These are phyloP conservation scores for Umbelopsis sp. DNA, from an alignment of 192 early-diverging fungal species.

Conservation along the genomic window DNA sequence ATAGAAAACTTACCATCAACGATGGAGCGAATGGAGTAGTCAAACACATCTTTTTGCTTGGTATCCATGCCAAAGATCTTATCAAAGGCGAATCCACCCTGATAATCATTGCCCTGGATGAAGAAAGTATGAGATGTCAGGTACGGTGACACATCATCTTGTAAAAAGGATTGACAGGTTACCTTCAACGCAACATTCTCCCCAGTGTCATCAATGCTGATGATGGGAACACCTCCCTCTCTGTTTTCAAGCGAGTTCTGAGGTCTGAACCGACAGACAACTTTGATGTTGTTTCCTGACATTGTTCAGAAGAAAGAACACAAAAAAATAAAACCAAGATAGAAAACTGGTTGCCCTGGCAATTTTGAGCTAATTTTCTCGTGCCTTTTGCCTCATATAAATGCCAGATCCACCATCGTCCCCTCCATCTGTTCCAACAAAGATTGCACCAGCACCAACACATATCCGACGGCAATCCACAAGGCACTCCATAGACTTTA, in stretches of 20 bases:
- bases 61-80: constrained; percentile 85
- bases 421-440: constrained; percentile 16
- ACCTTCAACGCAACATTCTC: constrained; percentile 54
- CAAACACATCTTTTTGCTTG: constrained; percentile 85
- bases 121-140: background rate
- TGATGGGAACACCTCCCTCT: constrained; percentile 88
- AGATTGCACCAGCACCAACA: constrained; percentile 15
- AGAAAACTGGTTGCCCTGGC: constrained; percentile 18
- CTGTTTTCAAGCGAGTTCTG: constrained; percentile 90
- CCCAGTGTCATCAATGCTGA: constrained; percentile 76
- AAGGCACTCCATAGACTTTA: constrained; percentile 19
- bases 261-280: constrained; percentile 96
- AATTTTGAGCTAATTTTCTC: constrained; percentile 20
- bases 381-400: constrained; percentile 21
- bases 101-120: constrained; percentile 57
- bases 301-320: constrained; percentile 34
- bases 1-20: constrained; percentile 76
- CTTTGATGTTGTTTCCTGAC: constrained; percentile 88
- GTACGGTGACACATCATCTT: constrained; percentile 5
- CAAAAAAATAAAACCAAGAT: constrained; percentile 18
- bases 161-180: constrained; percentile 2
- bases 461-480: constrained; percentile 16
- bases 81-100: constrained; percentile 89
- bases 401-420: constrained; percentile 22
- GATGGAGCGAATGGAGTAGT: constrained; percentile 88